Evolutionary conservation across 371 early-diverging fungal genomes (phyloP).

Genomic region (Saksenaea oblongispora): DNA sequence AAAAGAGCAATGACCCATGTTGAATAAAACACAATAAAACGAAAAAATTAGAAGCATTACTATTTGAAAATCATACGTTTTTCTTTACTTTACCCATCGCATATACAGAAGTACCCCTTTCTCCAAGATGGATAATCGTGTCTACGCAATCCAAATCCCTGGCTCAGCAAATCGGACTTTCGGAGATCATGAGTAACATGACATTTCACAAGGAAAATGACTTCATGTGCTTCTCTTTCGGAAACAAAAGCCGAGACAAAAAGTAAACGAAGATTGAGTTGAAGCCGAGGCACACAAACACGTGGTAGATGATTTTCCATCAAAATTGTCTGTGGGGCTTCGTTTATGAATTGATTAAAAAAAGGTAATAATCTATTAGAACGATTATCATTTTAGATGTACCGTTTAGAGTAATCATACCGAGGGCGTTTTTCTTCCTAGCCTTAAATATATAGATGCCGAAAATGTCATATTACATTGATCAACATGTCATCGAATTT

Average conservation of each 20-base stretch:
- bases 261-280: background rate
- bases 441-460: no score
- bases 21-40: background rate
- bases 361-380: no score
- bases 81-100: background rate
- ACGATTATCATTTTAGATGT: background rate
- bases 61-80: background rate
- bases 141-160: background rate
- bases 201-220: background rate
- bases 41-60: background rate
- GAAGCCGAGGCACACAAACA: background rate
- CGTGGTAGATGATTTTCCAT: background rate
- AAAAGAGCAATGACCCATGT: background rate
- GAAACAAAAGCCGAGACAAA: background rate
- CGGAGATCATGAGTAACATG: background rate
- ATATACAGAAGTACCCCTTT: background rate
- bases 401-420: background rate
- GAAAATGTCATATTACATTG: no score
- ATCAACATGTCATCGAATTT: background rate
- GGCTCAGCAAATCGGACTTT: conserved; percentile 1
- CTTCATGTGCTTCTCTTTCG: background rate
- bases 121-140: background rate
- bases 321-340: no score
- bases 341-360: no score
- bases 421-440: no score